Base-by-base conservation (phyloP, 805 yeast species). In the Wickerhamomyces silvicola region DNA sequence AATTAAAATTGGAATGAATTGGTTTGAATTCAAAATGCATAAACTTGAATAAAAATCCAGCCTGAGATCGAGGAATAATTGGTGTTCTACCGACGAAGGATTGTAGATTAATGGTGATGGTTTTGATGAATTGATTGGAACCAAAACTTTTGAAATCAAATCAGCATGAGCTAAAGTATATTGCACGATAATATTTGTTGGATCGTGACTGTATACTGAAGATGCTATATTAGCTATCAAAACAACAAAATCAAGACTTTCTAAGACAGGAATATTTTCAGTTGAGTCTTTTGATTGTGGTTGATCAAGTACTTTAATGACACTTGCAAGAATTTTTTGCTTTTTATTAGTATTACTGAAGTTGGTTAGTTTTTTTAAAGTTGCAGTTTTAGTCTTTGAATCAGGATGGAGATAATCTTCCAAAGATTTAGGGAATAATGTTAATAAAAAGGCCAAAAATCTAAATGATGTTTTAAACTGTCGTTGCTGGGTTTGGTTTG, bases 161-260 rank as follows among this genome's bases (percentile, higher is more conserved):
- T 41, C 44, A 16, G 35, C 42, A 26, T 41, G 37, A 4, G n/a
- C n/a, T 15, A 37, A 16, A 3, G 62, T 35, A 36, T 55, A 64
- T 22, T 43, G 43, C 2, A 52, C 59, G 13, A 59, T 28, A 3
- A 54, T 38, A 38, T 56, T 48, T 3, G 40, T 24, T 18, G 56
- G 49, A 12, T 54, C 53, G 14, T 39, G 24, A 1, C 41, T 13
- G 20, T 45, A 44, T 10, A 60, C 33, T 1, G 59, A 50, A 12
- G 60, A 45, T 7, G 66, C 64, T 20, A 60, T 48, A 18, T 48
- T 35, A 22, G 63, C 38, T n/a, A 63, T 39, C 7, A 45, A 48
- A 6, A 56, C 49, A 29, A 64, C 33, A 29, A 59, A 47, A 19
- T 54, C 58, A 5, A 59, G 48, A 18, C 49, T 39, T 28, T 52